Base-by-base conservation (phyloP, 2,329 filamentous ascomycete genomes). In the Colletotrichum aenigma region DNA sequence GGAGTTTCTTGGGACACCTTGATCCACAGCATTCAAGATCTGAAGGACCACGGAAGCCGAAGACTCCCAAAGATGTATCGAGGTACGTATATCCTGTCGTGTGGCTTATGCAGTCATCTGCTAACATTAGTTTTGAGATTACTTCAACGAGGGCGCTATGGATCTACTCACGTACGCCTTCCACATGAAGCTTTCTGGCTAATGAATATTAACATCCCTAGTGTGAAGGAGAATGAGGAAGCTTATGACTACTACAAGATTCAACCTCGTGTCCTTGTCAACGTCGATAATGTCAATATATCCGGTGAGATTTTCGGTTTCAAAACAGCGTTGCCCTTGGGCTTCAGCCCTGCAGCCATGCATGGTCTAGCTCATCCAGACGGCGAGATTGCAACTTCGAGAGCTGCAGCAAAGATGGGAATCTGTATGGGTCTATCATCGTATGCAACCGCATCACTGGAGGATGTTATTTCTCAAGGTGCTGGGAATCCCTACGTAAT, bases 141-240 rank as follows among this genome's bases (percentile, higher is more conserved):
- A 91, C 81, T 91, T 88, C 80, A 91, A 91, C 79, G 89, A 88
- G 76, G 90, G 90, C 7, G 88, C 89, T 6, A 91, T 90, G 83
- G 89, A 90, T 76, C 82, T 89, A 28, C 82, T 88, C 69, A 90
- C 89, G 83, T 86, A 38, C 24, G 66, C 70, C 10, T 34, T 30
- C 16, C 56, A 60, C 10, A 28, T 13, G 18, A 60, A 7, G 26
- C 24, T 60, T n/a, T 60, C 24, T n/a, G 26, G 16, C 28, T n/a
- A 30, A 60, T 30, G 10, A n/a, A 18, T 7, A 16, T n/a, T 30
- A 18, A 52, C 10, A 21, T 21, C 10, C n/a, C 6, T 13, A 71
- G 69, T n/a, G 71, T 91, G n/a, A 80, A 81, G 24, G 90, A 91
- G 76, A 92, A 92, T 74, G 84, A 87, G 71, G 84, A 84, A 3